These are phyloP conservation scores for Tuber brumale DNA, from an alignment of 495 filamentous ascomycete species.

Conservation along the genomic window DNA sequence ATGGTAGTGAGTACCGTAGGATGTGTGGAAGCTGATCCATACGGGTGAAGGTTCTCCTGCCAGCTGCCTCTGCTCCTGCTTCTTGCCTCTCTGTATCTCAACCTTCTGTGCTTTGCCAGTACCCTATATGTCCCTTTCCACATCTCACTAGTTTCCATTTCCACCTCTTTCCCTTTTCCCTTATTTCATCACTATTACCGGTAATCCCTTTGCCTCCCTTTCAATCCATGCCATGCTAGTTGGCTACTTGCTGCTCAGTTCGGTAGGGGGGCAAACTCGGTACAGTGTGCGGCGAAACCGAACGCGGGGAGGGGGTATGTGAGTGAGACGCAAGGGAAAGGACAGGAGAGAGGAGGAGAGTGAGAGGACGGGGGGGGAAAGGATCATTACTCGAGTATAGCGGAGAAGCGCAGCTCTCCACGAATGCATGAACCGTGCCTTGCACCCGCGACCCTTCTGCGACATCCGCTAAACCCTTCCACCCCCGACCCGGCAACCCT, in stretches of 20 bases:
- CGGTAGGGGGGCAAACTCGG: not conserved
- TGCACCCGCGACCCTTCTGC: slow-evolving; percentile 38
- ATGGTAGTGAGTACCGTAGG: not conserved
- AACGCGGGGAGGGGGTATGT: slow-evolving; percentile 33
- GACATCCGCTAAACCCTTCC: slow-evolving; percentile 22
- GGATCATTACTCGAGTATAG: slow-evolving; percentile 4
- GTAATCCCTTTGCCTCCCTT: not conserved
- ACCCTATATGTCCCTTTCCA: not conserved
- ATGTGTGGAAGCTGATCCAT: not conserved
- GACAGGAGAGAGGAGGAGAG: slow-evolving; percentile 13
- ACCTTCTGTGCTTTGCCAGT: not conserved
- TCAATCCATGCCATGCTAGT: not conserved
- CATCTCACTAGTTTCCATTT: not conserved
- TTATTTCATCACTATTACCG: not conserved
- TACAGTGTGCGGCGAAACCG: slow-evolving; percentile 30
- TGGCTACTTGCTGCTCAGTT: not conserved
- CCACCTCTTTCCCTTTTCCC: not conserved
- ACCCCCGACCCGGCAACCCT: slow-evolving; percentile 36
- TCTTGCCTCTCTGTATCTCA: not conserved
- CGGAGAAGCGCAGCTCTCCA: slow-evolving; percentile 8
- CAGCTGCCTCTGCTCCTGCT: not conserved
- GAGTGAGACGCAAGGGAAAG: slow-evolving; percentile 7
- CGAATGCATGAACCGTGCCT: slow-evolving; percentile 40
- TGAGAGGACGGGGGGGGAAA: slow-evolving; percentile 26
- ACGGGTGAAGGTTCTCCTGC: not conserved